Conservation (phyloP, 805 yeast species). For the Starmera pachycereana region DNA sequence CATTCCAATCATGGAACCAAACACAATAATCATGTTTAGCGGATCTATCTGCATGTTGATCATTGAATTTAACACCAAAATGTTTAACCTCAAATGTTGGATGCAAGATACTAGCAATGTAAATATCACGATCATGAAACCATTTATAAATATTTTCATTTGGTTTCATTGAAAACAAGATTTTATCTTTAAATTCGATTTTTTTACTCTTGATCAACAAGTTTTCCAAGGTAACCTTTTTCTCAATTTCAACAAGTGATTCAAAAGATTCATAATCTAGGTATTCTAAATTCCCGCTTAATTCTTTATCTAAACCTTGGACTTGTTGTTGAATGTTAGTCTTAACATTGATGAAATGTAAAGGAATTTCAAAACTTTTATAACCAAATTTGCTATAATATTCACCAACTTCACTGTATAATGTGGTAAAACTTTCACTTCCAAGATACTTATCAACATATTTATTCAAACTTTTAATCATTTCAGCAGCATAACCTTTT, state of each 20-base stretch:
- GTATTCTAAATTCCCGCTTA: slow-evolving; percentile 8
- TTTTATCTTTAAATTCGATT: slow-evolving; percentile 4
- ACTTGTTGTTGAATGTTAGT: slow-evolving; percentile 8
- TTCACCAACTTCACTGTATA: slow-evolving; percentile 68
- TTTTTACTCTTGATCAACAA: slow-evolving; percentile 13
- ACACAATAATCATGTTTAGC: slow-evolving; percentile 23
- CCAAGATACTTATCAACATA: slow-evolving; percentile 24
- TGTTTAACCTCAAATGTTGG: slow-evolving; percentile 6
- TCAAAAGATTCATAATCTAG: slow-evolving; percentile 23
- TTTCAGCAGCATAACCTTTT: slow-evolving; percentile 41
- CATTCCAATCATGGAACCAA: slow-evolving; percentile 37
- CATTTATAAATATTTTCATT: slow-evolving; percentile 28
- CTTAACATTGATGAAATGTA: slow-evolving; percentile 19
- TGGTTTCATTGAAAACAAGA: slow-evolving; percentile 25
- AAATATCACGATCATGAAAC: slow-evolving; percentile 31
- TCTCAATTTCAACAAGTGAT: slow-evolving; percentile 20
- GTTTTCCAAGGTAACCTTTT: slow-evolving; percentile 10
- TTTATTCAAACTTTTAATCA: slow-evolving; percentile 31
- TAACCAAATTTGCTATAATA: slow-evolving; percentile 60
- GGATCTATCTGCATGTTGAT: slow-evolving; percentile 10
- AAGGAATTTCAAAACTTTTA: slow-evolving; percentile 27
- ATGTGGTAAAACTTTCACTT: slow-evolving; percentile 25
- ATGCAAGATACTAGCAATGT: slow-evolving; percentile 17
- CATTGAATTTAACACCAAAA: slow-evolving; percentile 20
- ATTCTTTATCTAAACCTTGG: neutral